Base-by-base conservation (phyloP, 305 asterid species). In the Solanum hybrid region DNA sequence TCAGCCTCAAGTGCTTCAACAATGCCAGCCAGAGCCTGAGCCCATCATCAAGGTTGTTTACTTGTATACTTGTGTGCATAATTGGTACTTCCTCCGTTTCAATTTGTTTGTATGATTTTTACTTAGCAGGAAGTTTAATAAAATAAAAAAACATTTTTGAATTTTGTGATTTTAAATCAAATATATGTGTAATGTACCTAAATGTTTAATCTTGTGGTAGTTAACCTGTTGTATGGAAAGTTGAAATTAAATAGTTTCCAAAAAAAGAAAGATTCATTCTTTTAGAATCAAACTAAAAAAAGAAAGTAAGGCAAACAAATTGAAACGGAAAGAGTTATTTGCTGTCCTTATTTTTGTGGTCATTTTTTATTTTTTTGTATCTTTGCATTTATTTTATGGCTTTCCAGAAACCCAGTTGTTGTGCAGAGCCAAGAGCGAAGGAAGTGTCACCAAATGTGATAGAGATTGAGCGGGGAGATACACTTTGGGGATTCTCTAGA, bases 401-500 rank as follows among this genome's bases (percentile, higher is more conserved):
- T 39, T 74, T 79, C 75, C 35, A 90, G 94, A 89, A 75, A 31
- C 89, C 92, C 3, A 80, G 78, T 82, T 42, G 77, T 51, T 82
- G 90, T 6, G 84, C 11, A 82, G 92, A 89, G 89, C 74, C 11
- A 77, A 83, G 61, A 83, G 91, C 33, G 86, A 86, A 34, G 78
- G 93, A 89, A 81, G 74, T 89, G 24, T 81, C 89, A 7, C n/a
- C 80, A 64, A 90, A 88, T 89, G 83, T 90, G 37, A 35, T 93
- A 36, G 91, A 93, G 90, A 91, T 93, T 86, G 90, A 89, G 71
- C 91, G 89, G 78, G 93, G 93, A 89, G 94, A 93, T 33, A 93
- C 93, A 18, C 92, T 91, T 35, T 93, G 92, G 92, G 94, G 93
- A 5, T 87, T 91, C 28, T 91, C 94, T 12, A 90, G 92, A 77